phyloP scores from a whole-genome alignment of 495 filamentous ascomycete genomes.

The Talaromyces borbonicus region DNA sequence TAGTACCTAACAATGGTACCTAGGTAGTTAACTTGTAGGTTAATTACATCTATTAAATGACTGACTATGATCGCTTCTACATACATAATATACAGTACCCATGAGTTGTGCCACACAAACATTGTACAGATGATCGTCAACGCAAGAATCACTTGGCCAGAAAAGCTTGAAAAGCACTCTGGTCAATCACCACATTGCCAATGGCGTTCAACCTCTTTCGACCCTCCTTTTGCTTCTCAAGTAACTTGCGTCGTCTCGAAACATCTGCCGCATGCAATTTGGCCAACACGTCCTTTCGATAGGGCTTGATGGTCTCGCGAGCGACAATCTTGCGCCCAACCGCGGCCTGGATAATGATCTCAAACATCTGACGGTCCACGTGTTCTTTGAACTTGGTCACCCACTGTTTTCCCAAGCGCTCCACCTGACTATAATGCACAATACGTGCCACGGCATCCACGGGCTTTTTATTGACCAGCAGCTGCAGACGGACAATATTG shows the following conservation, averaged over 20 bases:
- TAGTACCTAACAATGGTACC: too few relatives aligned
- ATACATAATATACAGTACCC: too few relatives aligned
- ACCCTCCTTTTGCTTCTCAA: constrained; percentile 97
- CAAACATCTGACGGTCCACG: constrained; percentile 91
- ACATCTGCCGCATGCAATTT: constrained; percentile 93
- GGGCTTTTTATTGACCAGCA: constrained; percentile 84
- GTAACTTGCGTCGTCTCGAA: constrained; percentile 66
- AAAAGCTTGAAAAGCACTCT: constrained; percentile 88
- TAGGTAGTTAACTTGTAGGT: too few relatives aligned
- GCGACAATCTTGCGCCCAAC: constrained; percentile 78
- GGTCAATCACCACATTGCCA: constrained; percentile 81
- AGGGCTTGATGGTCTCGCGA: constrained; percentile 91
- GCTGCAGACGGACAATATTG: constrained; percentile 78
- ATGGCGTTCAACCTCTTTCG: constrained; percentile 69
- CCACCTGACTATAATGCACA: constrained; percentile 69
- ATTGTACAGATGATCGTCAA: background rate
- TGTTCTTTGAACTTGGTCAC: constrained; percentile 96
- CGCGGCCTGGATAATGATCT: constrained; percentile 89
- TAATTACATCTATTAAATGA: too few relatives aligned
- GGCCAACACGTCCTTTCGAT: constrained; percentile 85
- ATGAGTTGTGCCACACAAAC: too few relatives aligned
- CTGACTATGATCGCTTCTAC: too few relatives aligned
- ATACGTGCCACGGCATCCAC: constrained; percentile 93
- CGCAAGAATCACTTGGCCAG: constrained; percentile 48
- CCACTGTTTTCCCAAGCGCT: constrained; percentile 71